Evolutionary conservation across 2,329 filamentous ascomycete genomes (phyloP).

Genomic region (Talaromyces albobiverticillius): DNA sequence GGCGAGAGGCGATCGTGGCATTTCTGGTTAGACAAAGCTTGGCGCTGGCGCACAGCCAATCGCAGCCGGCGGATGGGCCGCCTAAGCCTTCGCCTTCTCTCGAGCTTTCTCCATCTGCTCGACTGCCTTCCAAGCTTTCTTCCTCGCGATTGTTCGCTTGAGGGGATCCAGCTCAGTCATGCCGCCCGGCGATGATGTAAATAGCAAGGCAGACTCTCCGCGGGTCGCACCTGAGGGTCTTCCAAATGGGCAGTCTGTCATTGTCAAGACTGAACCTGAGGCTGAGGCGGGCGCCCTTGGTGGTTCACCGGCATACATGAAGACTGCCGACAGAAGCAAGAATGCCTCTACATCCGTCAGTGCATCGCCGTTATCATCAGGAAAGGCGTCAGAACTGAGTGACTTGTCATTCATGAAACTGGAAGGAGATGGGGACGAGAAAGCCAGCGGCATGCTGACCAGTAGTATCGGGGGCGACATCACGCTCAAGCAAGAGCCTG

Average conservation of each 20-base stretch:
- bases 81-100: slow-evolving; percentile 12
- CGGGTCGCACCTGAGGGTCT: slow-evolving; percentile 6
- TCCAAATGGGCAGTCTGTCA: slow-evolving; percentile 4
- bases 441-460: slow-evolving; percentile 37
- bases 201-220: slow-evolving; percentile 33
- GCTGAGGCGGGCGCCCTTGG: slow-evolving; percentile 11
- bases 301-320: slow-evolving; percentile 3
- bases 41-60: slow-evolving; percentile 13
- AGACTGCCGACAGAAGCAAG: slow-evolving; percentile 13
- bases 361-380: slow-evolving; percentile 5
- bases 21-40: slow-evolving; percentile 14
- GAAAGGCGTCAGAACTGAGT: slow-evolving; percentile 25
- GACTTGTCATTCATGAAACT: slow-evolving; percentile 27
- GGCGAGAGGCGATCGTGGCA: slow-evolving; percentile 11
- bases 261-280: slow-evolving; percentile 13
- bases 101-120: slow-evolving; percentile 10
- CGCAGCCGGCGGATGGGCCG: slow-evolving; percentile 12
- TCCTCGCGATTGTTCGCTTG: slow-evolving; percentile 6
- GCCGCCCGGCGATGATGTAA: slow-evolving; percentile 40
- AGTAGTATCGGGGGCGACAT: slow-evolving; percentile 60
- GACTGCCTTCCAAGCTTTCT: slow-evolving; percentile 11
- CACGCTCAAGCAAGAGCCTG: slow-evolving; percentile 61
- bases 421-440: slow-evolving; percentile 27
- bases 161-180: slow-evolving; percentile 23
- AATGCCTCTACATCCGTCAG: slow-evolving; percentile 11